Evolutionary conservation across 2,329 filamentous ascomycete species (phyloP).

Genomic region (Colletotrichum tamarilloi): DNA sequence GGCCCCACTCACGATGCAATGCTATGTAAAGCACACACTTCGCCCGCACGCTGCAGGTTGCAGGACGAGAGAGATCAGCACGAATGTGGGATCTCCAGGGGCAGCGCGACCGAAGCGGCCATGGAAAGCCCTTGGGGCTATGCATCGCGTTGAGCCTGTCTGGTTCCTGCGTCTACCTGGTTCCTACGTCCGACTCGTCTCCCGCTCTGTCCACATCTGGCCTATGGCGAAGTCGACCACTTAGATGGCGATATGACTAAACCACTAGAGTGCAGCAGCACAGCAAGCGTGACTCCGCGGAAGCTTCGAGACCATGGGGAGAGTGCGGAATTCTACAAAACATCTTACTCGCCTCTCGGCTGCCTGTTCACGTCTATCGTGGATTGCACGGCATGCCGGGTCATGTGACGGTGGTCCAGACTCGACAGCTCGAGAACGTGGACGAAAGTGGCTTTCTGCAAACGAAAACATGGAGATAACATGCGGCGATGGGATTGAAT

Average conservation of each 20-base stretch:
- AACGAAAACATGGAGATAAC: slow-evolving; percentile 21
- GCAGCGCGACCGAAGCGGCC: slow-evolving; percentile 18
- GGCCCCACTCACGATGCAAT: slow-evolving; percentile 18
- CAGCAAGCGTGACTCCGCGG: not conserved
- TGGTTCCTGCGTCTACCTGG: not conserved
- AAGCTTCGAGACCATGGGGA: not conserved
- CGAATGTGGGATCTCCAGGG: slow-evolving; percentile 24
- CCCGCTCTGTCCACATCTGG: not conserved
- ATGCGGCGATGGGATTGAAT: not conserved
- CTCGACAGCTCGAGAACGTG: slow-evolving; percentile 9
- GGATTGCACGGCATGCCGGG: not conserved
- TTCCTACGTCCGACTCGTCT: not conserved
- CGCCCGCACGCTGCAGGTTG: slow-evolving; percentile 3
- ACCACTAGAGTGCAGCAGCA: not conserved
- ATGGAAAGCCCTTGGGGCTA: not conserved
- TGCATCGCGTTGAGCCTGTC: slow-evolving; percentile 10
- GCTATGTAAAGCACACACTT: slow-evolving; percentile 18
- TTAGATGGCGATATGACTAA: not conserved
- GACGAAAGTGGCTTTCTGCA: slow-evolving; percentile 15
- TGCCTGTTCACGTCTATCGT: not conserved
- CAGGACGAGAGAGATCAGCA: not conserved
- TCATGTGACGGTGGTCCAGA: not conserved
- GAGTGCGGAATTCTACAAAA: not conserved
- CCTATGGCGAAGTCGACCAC: not conserved
- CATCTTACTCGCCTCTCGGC: not conserved